phyloP scores from a whole-genome alignment of 2,329 filamentous ascomycete genomes.

The Beauveria australis region DNA sequence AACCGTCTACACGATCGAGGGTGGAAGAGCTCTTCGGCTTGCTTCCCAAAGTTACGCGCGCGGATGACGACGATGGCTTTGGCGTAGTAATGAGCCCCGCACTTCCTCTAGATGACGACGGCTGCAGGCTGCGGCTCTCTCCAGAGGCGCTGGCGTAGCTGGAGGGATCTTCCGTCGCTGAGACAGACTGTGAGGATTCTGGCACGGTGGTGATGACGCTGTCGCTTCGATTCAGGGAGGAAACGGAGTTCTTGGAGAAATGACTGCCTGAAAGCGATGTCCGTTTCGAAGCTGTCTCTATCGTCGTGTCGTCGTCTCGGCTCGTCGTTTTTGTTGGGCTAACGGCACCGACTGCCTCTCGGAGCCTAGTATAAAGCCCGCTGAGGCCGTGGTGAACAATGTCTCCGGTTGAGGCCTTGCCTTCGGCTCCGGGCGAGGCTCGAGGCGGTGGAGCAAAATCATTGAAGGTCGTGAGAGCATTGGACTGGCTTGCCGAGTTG shows the following conservation, averaged over 20 bases:
- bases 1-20: conserved; percentile 37
- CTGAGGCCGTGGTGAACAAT: conserved; percentile 78
- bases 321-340: conserved; percentile 34
- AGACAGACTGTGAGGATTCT: background rate
- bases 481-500: conserved; percentile 75
- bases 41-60: conserved; percentile 31
- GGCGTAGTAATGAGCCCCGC: conserved; percentile 33
- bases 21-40: conserved; percentile 34
- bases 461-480: conserved; percentile 84
- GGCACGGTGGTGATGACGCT: conserved; percentile 20
- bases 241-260: conserved; percentile 32
- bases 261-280: conserved; percentile 32
- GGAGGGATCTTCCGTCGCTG: background rate
- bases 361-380: conserved; percentile 78
- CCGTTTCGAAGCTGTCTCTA: conserved; percentile 35
- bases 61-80: conserved; percentile 31
- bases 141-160: conserved; percentile 7
- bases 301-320: conserved; percentile 35
- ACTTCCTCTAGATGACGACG: conserved; percentile 36
- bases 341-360: conserved; percentile 68
- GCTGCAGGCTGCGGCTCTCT: conserved; percentile 13
- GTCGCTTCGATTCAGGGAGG: conserved; percentile 34
- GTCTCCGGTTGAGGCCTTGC: conserved; percentile 62
- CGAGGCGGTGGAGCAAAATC: conserved; percentile 71
- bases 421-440: conserved; percentile 51